Conservation (phyloP, 2,329 filamentous ascomycete species). For the Verticillium isaacii region DNA sequence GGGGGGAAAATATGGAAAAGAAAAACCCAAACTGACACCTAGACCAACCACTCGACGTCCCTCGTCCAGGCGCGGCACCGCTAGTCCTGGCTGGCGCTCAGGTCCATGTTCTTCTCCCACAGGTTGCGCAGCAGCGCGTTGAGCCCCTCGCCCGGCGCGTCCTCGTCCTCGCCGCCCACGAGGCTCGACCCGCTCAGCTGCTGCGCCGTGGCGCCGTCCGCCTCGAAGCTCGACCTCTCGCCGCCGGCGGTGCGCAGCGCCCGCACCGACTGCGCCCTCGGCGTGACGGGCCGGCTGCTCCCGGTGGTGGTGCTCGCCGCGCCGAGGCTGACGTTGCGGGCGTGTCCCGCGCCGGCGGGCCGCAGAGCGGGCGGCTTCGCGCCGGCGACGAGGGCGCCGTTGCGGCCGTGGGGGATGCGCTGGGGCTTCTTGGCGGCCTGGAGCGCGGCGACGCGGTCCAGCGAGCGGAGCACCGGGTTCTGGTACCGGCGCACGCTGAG, state of each 20-base stretch:
- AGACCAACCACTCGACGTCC: neutral
- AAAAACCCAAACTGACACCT: no score
- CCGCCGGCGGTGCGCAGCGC: slow-evolving; percentile 24
- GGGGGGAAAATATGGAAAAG: no score
- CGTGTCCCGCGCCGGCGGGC: slow-evolving; percentile 23
- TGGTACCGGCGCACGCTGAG: slow-evolving; percentile 69
- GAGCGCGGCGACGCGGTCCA: slow-evolving; percentile 33
- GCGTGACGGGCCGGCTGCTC: slow-evolving; percentile 20
- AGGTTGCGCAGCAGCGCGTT: slow-evolving; percentile 49
- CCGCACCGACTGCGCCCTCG: slow-evolving; percentile 29
- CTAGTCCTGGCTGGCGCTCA: slow-evolving; percentile 50
- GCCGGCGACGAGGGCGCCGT: slow-evolving; percentile 24
- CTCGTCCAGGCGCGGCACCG: neutral
- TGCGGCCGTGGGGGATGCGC: slow-evolving; percentile 37
- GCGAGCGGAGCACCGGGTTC: slow-evolving; percentile 62
- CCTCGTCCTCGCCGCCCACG: slow-evolving; percentile 42
- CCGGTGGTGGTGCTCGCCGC: neutral
- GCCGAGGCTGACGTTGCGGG: slow-evolving; percentile 31
- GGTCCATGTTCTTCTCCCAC: slow-evolving; percentile 57
- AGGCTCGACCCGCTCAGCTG: slow-evolving; percentile 45
- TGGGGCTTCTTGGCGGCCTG: slow-evolving; percentile 42
- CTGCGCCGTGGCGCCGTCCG: slow-evolving; percentile 24
- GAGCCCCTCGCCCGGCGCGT: slow-evolving; percentile 32
- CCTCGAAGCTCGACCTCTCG: slow-evolving; percentile 37
- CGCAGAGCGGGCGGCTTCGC: neutral